A percentile compares a stretch with the other conserved stretches of the same genome.
These are phyloP conservation scores for Sporisorium reilianum DNA, from an alignment of 1,284 basidiomycete species.

Conservation along the genomic window DNA sequence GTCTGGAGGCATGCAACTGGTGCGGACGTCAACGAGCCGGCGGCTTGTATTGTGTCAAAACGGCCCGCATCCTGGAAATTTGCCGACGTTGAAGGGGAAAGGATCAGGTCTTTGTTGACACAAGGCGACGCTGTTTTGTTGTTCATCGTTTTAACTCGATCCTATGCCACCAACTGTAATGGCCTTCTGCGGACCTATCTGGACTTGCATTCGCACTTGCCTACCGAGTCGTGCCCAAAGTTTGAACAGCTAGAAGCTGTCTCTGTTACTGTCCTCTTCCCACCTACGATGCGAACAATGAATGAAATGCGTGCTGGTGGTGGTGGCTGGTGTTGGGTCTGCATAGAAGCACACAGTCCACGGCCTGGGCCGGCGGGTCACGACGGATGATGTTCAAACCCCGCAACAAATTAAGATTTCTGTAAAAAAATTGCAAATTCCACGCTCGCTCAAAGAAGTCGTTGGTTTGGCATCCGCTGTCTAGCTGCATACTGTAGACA, in stretches of 20 bases:
- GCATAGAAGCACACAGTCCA: no score
- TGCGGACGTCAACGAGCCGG: not conserved
- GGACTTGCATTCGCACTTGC: not conserved
- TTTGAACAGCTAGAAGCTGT: not conserved
- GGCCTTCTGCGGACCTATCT: not conserved
- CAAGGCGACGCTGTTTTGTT: not conserved
- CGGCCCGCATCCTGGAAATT: not conserved
- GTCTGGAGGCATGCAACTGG: not conserved
- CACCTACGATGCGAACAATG: no score
- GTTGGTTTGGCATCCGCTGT: no score
- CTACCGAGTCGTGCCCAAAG: not conserved
- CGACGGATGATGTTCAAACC: not conserved
- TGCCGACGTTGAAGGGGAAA: no score
- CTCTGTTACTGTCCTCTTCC: no score
- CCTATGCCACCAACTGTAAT: not conserved
- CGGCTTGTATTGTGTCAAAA: not conserved
- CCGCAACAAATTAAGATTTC: not conserved
- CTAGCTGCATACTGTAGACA: no score
- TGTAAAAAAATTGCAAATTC: no score
- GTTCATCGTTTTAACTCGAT: not conserved
- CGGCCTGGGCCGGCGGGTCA: not conserved
- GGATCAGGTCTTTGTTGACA: not conserved
- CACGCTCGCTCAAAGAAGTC: no score
- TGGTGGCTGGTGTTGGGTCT: no score
- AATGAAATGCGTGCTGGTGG: not conserved